Evolutionary conservation across 2,329 filamentous ascomycete species (phyloP), one percentile per base, ranked within the genome.

Genomic region (Dactylellina haptotyla): DNA sequence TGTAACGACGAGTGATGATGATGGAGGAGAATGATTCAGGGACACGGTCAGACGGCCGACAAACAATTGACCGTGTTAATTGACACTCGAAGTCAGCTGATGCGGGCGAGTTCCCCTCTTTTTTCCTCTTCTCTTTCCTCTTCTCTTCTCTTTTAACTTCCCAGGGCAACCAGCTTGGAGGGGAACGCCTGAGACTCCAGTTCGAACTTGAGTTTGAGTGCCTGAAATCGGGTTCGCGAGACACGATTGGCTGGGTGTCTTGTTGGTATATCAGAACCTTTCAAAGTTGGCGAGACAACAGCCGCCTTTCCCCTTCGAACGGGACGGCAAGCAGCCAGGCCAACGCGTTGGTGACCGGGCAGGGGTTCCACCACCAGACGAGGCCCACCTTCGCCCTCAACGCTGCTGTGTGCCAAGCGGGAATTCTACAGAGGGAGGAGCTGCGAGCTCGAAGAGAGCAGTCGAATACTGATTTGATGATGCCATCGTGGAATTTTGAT

Each of bases 21-120:
- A 39, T 39, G 34, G 3, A 39, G 16, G 34, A 39, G 16, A 39
- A 39, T 10, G 9, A 39, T n/a, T n/a, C n/a, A n/a, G 8, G 20
- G 32, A 32, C 41, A 63, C 12, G 45, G 14, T 25, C 5, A 32
- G 28, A 14, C 6, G 30, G 46, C 2, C 30, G 43, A 25, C 10
- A 18, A 18, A 26, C 25, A 28, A 37, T 28, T 16, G 48, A 23
- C 39, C 59, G 66, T 64, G 66, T 72, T 59, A 72, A 72, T 64
- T 72, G 66, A 46, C n/a, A 59, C 66, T 59, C 59, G 58, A 53
- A 41, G 41, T 72, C 66, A 72, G 51, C 58, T 72, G 66, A 72
- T 39, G 37, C 20, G 32, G 10, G 12, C 45, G 25, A 16, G 8
- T 9, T 8, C 26, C 20, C 26, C 4, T 8, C 25, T n/a, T 20